phyloP scores from a whole-genome alignment of 495 filamentous ascomycete genomes.

The Durotheca rogersii region DNA sequence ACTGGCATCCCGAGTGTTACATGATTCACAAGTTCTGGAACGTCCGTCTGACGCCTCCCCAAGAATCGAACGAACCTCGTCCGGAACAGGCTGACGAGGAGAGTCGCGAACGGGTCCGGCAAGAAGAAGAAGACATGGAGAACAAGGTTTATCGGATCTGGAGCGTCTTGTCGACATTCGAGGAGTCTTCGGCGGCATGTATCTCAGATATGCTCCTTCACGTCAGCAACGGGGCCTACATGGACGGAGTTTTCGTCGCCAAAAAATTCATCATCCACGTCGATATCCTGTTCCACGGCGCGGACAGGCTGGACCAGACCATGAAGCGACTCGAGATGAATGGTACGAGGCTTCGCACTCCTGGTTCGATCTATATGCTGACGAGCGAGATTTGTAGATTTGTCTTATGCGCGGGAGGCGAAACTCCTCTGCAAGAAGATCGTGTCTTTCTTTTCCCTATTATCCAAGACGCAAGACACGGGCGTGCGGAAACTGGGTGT shows the following conservation, averaged over 20 bases:
- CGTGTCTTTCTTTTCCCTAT: slow-evolving; percentile 91
- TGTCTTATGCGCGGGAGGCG: slow-evolving; percentile 90
- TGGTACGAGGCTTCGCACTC: slow-evolving; percentile 51
- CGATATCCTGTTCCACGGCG: slow-evolving; percentile 85
- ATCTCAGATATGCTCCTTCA: slow-evolving; percentile 99
- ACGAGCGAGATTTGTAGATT: slow-evolving; percentile 53
- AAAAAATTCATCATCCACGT: slow-evolving; percentile 96
- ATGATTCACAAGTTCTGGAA: slow-evolving; percentile 99
- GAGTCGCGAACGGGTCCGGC: slow-evolving; percentile 71
- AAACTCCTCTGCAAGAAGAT: slow-evolving; percentile 99
- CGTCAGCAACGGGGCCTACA: slow-evolving; percentile 95
- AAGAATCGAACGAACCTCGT: slow-evolving; percentile 35
- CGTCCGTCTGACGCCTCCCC: slow-evolving; percentile 67
- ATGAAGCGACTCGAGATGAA: slow-evolving; percentile 71
- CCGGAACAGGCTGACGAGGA: slow-evolving; percentile 65
- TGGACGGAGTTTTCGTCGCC: slow-evolving; percentile 94
- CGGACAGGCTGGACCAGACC: slow-evolving; percentile 75
- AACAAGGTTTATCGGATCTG: slow-evolving; percentile 97
- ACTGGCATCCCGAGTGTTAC: slow-evolving; percentile 99
- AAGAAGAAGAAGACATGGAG: slow-evolving; percentile 92
- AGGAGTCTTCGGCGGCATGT: slow-evolving; percentile 95
- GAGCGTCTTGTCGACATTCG: slow-evolving; percentile 95
- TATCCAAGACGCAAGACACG: slow-evolving; percentile 91
- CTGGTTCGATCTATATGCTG: not conserved
- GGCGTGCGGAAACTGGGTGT: slow-evolving; percentile 87